These are phyloP conservation scores for Neofusicoccum ribis DNA, from an alignment of 2,329 filamentous ascomycete genomes.

Conservation along the genomic window DNA sequence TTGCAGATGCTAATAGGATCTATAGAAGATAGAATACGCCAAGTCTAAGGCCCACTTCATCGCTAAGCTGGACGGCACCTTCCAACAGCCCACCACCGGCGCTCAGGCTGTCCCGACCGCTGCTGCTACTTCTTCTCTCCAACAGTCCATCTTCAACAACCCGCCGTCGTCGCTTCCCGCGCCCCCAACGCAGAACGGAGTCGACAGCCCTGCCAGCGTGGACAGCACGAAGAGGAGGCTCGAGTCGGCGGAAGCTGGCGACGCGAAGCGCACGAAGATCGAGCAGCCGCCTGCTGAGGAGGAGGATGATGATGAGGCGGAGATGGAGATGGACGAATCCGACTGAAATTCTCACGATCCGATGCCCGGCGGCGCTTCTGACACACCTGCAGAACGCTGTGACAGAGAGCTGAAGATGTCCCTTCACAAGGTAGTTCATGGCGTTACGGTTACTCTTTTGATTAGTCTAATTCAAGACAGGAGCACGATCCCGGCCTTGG, in stretches of 20 bases:
- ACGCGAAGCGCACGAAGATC: slow-evolving; percentile 47
- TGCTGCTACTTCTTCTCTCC: slow-evolving; percentile 47
- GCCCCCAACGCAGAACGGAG: slow-evolving; percentile 52
- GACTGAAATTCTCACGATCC: slow-evolving; percentile 42
- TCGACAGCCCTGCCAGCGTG: slow-evolving; percentile 57
- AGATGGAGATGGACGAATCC: slow-evolving; percentile 66
- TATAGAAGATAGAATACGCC: slow-evolving; percentile 84
- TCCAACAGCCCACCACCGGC: slow-evolving; percentile 42
- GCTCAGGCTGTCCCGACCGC: slow-evolving; percentile 32
- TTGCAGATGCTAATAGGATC: background rate
- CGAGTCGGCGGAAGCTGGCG: slow-evolving; percentile 54
- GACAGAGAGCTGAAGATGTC: slow-evolving; percentile 7
- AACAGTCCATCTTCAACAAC: slow-evolving; percentile 19
- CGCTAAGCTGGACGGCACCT: slow-evolving; percentile 88
- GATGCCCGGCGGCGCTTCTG: slow-evolving; percentile 7
- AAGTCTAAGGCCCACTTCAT: slow-evolving; percentile 87
- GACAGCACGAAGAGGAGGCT: slow-evolving; percentile 65
- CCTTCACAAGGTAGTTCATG: slow-evolving; percentile 12
- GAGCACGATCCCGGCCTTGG: slow-evolving; percentile 1
- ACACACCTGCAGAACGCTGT: slow-evolving; percentile 6
- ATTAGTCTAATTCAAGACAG: slow-evolving; percentile 18
- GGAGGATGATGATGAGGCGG: slow-evolving; percentile 50
- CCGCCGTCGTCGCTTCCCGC: background rate
- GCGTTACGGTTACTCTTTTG: slow-evolving; percentile 12
- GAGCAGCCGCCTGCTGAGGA: slow-evolving; percentile 45